phyloP scores from a whole-genome alignment of 140 eudicot species.

The Senecio squalidus region DNA sequence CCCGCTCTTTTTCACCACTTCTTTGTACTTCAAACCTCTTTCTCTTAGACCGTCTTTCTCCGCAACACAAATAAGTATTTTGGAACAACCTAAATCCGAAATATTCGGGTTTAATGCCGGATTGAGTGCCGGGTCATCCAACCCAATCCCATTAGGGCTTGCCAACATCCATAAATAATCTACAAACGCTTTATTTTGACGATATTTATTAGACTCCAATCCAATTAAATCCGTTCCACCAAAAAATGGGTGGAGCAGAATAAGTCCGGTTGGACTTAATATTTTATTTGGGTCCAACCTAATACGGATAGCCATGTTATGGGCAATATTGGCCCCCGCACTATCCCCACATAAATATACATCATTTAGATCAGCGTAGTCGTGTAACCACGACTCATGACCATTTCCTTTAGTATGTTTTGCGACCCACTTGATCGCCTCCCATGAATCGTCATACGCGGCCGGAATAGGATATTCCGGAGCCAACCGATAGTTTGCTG shows the following conservation, averaged over 20 bases:
- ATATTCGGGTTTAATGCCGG: slow-evolving; percentile 17
- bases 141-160: slow-evolving; percentile 20
- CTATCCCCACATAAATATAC: slow-evolving; percentile 57
- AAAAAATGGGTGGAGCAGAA: slow-evolving; percentile 34
- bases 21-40: slow-evolving; percentile 23
- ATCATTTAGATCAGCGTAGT: slow-evolving; percentile 29
- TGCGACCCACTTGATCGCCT: slow-evolving; percentile 32
- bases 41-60: slow-evolving; percentile 19
- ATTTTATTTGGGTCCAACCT: not conserved
- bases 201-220: slow-evolving; percentile 5
- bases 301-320: slow-evolving; percentile 30
- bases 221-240: slow-evolving; percentile 11
- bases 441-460: slow-evolving; percentile 31
- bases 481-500: slow-evolving; percentile 23
- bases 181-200: not conserved
- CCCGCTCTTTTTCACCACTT: slow-evolving; percentile 15
- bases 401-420: slow-evolving; percentile 18
- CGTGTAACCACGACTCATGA: slow-evolving; percentile 42
- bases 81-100: slow-evolving; percentile 16
- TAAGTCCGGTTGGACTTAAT: not conserved
- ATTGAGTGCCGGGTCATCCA: slow-evolving; percentile 17
- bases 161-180: slow-evolving; percentile 23
- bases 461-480: slow-evolving; percentile 32
- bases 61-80: slow-evolving; percentile 5
- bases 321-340: slow-evolving; percentile 54